Evolutionary conservation across 768 basidiomycete species (phyloP).

Genomic region (Leccinum olivaceopallidum): DNA sequence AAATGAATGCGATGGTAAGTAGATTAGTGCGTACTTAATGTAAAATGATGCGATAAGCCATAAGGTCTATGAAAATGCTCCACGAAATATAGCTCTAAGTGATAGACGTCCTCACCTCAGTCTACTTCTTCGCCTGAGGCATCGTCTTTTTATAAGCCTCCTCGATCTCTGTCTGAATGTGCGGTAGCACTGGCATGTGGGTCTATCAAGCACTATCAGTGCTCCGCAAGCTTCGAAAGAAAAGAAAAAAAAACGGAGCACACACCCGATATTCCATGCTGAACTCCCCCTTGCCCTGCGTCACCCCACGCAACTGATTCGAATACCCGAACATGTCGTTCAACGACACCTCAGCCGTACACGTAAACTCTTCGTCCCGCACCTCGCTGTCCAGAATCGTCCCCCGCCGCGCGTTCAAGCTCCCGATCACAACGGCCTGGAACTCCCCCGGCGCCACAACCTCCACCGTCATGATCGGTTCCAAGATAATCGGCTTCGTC

Average conservation of each 20-base stretch:
- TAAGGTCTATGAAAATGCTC: background rate
- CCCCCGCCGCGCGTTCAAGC: conserved; percentile 88
- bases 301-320: conserved; percentile 86
- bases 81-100: conserved; percentile 17
- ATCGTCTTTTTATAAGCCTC: conserved; percentile 83
- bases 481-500: conserved; percentile 80
- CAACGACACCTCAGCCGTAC: conserved; percentile 86
- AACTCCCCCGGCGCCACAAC: conserved; percentile 96
- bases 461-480: conserved; percentile 99
- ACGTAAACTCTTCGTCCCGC: conserved; percentile 95
- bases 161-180: conserved; percentile 77
- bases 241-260: conserved; percentile 4
- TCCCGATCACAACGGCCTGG: conserved; percentile 94
- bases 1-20: conserved; percentile 8
- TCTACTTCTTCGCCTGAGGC: conserved; percentile 69
- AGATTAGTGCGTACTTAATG: conserved; percentile 10
- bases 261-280: conserved; percentile 78
- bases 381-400: conserved; percentile 96
- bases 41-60: conserved; percentile 13
- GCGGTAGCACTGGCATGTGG: conserved; percentile 72
- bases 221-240: background rate
- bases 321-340: conserved; percentile 99
- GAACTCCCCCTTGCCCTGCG: conserved; percentile 95
- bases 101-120: conserved; percentile 7
- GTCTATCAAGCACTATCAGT: conserved; percentile 40